These are phyloP conservation scores for Chaetomium strumarium DNA, from an alignment of 2,329 filamentous ascomycete species.

Conservation along the genomic window DNA sequence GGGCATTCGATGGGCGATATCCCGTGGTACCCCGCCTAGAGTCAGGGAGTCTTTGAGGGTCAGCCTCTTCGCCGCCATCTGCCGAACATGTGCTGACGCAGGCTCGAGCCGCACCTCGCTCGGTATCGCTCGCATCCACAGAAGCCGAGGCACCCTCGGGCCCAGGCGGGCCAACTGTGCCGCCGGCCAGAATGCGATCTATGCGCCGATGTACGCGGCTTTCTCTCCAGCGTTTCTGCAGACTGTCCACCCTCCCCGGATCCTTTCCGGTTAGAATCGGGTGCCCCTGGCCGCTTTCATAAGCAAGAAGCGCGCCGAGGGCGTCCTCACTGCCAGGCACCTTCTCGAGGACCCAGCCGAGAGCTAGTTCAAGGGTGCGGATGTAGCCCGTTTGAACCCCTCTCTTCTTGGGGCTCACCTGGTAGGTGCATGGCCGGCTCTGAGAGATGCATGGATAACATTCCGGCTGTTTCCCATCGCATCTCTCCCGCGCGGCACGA, in stretches of 20 bases:
- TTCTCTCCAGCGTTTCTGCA: slow-evolving; percentile 58
- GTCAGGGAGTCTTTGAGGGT: not conserved
- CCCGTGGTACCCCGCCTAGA: not conserved
- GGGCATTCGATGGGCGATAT: not conserved
- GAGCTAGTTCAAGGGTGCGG: slow-evolving; percentile 62
- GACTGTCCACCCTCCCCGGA: slow-evolving; percentile 44
- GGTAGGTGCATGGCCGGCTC: slow-evolving; percentile 63
- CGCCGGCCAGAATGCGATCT: slow-evolving; percentile 53
- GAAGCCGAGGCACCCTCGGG: slow-evolving; percentile 30
- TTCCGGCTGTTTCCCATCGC: slow-evolving; percentile 60
- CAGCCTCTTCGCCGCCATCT: not conserved
- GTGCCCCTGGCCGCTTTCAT: slow-evolving; percentile 36
- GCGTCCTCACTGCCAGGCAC: slow-evolving; percentile 54
- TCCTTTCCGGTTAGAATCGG: slow-evolving; percentile 49
- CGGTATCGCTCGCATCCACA: slow-evolving; percentile 29
- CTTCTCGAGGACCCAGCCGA: slow-evolving; percentile 61
- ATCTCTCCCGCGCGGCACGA: slow-evolving; percentile 62
- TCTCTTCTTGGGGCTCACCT: slow-evolving; percentile 66
- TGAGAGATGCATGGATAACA: slow-evolving; percentile 63
- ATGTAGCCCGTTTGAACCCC: slow-evolving; percentile 78
- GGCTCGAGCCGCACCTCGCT: slow-evolving; percentile 27
- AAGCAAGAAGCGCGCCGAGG: slow-evolving; percentile 48
- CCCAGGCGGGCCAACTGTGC: slow-evolving; percentile 29
- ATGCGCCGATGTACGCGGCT: slow-evolving; percentile 58
- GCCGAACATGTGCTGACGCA: not conserved